phyloP scores from a whole-genome alignment of 2,329 filamentous ascomycete species.

The Neocucurbitaria cava region DNA sequence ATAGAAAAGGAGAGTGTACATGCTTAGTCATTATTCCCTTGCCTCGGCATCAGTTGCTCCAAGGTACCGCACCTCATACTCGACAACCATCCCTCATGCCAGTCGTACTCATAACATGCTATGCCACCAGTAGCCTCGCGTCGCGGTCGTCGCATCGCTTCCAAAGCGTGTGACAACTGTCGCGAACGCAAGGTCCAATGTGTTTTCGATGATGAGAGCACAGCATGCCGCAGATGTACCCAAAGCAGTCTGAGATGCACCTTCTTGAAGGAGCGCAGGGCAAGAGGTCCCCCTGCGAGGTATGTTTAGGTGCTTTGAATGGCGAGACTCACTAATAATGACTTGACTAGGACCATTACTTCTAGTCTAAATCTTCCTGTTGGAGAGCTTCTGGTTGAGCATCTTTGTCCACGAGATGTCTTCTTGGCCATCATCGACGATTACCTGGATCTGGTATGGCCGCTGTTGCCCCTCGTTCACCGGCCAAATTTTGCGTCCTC shows the following conservation, averaged over 20 bases:
- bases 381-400: conserved; percentile 11
- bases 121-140: conserved; percentile 22
- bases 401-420: conserved; percentile 11
- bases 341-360: background rate
- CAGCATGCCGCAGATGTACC: conserved; percentile 11
- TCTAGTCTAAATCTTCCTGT: conserved; percentile 1
- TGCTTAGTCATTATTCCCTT: too few species aligned
- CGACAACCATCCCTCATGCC: too few species aligned
- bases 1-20: too few species aligned
- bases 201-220: conserved; percentile 12
- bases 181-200: conserved; percentile 21
- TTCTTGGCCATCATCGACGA: conserved; percentile 19
- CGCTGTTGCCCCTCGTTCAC: conserved; percentile 18
- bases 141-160: conserved; percentile 15
- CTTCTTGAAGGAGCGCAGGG: conserved; percentile 16
- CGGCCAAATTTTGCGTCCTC: conserved; percentile 10
- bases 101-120: conserved; percentile 3
- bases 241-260: conserved; percentile 9
- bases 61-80: too few species aligned
- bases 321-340: too few species aligned
- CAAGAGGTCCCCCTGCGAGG: conserved; percentile 13
- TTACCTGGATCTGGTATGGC: conserved; percentile 21
- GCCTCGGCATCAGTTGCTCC: too few species aligned
- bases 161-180: conserved; percentile 22
- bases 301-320: too few species aligned